Evolutionary conservation across 768 basidiomycete species (phyloP), one percentile per base, ranked within the genome.

Genomic region (Lactifluus pinguis): DNA sequence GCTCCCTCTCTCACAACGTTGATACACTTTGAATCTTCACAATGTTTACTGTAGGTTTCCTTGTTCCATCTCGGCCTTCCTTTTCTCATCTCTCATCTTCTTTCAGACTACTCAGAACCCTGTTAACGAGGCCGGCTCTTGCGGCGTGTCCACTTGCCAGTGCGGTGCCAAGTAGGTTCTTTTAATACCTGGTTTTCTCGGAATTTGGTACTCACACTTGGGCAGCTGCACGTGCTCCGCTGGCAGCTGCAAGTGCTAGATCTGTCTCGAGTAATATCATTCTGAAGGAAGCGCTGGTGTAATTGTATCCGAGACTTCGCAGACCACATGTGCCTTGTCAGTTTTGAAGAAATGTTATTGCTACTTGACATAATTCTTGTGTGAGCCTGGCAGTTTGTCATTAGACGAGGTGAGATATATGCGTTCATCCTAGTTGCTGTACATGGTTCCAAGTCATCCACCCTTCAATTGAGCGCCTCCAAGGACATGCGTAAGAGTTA

Each of bases 191-290:
- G 11, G 3, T 6, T 9, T 30, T 10, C 10, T 36, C 10, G 3
- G 14, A 29, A 13, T 11, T 25, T 21, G 6, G 38, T 1, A 13
- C 13, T 38, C 11, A 38, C 38, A 38, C 10, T 10, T 25, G 34
- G 45, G 13, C 49, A 86, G 84, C 62, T 87, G 84, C 76, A 59
- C 62, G 30, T 86, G 85, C 79, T 78, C 80, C 73, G 68, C 81
- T 53, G 80, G 78, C 55, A 78, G 80, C 63, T 85, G 84, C 84
- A 85, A 84, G 73, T 87, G 83, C 77, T 83, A 71, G 79, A 64
- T 57, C 39, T 11, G 41, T 32, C 56, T 25, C 45, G 54, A 21
- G 59, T 11, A 19, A n/a, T 45, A 17, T 13, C 32, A 44, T 42
- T 41, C 49, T 56, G 45, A 25, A 41, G 49, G 11, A 38, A 25